Base-by-base conservation (phyloP, 1,284 basidiomycete genomes). In the Cutaneotrichosporon cutaneum region DNA sequence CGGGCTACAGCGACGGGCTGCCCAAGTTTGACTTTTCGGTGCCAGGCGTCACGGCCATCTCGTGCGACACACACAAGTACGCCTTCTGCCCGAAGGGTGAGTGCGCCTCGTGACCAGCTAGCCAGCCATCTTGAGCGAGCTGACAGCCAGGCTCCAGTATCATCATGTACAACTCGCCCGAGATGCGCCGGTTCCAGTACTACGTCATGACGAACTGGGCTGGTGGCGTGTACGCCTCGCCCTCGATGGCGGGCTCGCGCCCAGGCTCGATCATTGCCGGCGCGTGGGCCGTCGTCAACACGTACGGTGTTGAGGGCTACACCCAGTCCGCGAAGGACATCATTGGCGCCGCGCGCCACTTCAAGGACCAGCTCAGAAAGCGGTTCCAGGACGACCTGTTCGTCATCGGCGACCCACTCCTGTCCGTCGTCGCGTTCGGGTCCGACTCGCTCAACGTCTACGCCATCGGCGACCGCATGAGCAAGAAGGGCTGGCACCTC, bases 261-360 rank as follows among this genome's bases (percentile, higher is more conserved):
- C 92, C 94, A 0, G 95, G 95, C 10, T 88, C 92, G 0, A 81
- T 98, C 61, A 90, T 99, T 63, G 95, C 95, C 13, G 95, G 92
- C 48, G 89, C 93, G 18, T 99, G 94, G 94, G 93, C 95, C 4
- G 92, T 92, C 1, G 88, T 98, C 87, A 90, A 95, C 73, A 87
- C 90, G 75, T 88, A 96, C 81, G 95, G 95, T 30, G 83, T 88
- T 62, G 85, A 89, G 33, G 96, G 96, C 16, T 99, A 99, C 81
- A 85, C 91, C n/a, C 82, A 87, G 61, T 94, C 92, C 0, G 97
- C 94, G 76, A 84, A 85, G 30, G 81, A 84, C 48, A 98, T 99
- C 65, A 90, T 99, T 48, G 83, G 70, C n/a, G 85, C 57, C 11
- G 69, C 77, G 9, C 70, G 77, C 18, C 27, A 62, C 13, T 75